Conservation (phyloP, 2,329 filamentous ascomycete genomes). For the Leptographium flavum region DNA sequence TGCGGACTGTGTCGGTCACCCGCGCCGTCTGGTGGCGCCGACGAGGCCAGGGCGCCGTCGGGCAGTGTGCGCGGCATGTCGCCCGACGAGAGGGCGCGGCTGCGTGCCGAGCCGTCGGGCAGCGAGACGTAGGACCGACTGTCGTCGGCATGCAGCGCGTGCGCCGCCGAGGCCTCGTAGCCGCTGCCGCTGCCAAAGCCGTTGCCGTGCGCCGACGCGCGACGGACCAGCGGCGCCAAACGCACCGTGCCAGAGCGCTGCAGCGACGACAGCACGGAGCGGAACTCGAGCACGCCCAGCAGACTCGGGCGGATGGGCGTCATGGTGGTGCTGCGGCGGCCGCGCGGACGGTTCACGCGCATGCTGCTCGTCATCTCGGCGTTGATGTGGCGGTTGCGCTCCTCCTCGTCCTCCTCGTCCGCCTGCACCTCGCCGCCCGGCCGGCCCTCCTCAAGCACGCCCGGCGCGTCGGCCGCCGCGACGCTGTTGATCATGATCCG, state of each 20-base stretch:
- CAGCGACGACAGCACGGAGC: conserved; percentile 76
- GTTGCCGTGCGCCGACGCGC: neutral
- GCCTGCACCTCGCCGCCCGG: conserved; percentile 14
- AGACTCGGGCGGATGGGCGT: conserved; percentile 85
- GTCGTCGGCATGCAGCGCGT: neutral
- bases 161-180: neutral
- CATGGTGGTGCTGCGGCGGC: conserved; percentile 55
- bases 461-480: conserved; percentile 1
- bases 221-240: conserved; percentile 50
- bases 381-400: conserved; percentile 45
- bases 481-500: conserved; percentile 31
- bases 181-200: neutral
- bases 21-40: neutral
- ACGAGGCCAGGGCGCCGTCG: neutral
- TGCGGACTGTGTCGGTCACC: too few species aligned
- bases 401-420: conserved; percentile 29
- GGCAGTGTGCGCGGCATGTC: conserved; percentile 18
- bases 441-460: neutral
- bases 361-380: conserved; percentile 88
- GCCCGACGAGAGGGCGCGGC: conserved; percentile 33
- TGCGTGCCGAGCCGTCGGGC: conserved; percentile 12
- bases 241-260: conserved; percentile 68
- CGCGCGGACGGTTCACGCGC: conserved; percentile 61
- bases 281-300: conserved; percentile 85
- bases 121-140: neutral